Evolutionary conservation across 345 rosid genomes (phyloP), one percentile per base, ranked within the genome.

Genomic region (Cochlearia excelsa): DNA sequence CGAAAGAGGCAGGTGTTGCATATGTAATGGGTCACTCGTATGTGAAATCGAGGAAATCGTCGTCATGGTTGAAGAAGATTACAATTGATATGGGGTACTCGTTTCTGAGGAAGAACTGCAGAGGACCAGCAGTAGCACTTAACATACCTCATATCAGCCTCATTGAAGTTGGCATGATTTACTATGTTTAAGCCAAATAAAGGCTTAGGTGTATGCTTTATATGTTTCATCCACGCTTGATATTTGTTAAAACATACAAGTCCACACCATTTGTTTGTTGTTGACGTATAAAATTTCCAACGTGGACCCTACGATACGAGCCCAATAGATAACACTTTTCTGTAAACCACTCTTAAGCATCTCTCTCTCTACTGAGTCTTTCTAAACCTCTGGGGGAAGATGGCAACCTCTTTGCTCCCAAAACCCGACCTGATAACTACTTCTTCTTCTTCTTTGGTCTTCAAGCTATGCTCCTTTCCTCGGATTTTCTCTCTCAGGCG

Each of bases 91-190:
- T 91, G 0, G 86, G 94, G 30, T 87, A 87, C 74, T 91, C 97
- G 9, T 91, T 91, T 75, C 86, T 91, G 46, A 69, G 97, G 62
- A 91, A 87, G 82, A 91, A 91, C 70, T 91, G 97, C 80, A 80
- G 97, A 71, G 96, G 94, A 3, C 91, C 96, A 49, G 77, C 96
- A 3, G 97, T 87, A 37, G 94, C 97, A 23, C 82, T 90, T 45
- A 85, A 84, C 72, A 87, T 90, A 65, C 97, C 97, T 51, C 97
- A 84, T 73, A 87, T 85, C 69, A 87, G 87, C 75, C 94, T 91
- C 9, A 84, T 87, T 43, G 97, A 91, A 84, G 96, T 91, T 39
- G 97, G 97, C 53, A 85, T 91, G 94, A 85, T 87, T 57, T 91
- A 91, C 74, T 78, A 87, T 76, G 96, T 90, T 31, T 90, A 82